Percentiles rank a stretch among this genome's conserved stretches.
phyloP scores from a whole-genome alignment of 108 stramenopile genomes.

The Nitzschia putrida region DNA sequence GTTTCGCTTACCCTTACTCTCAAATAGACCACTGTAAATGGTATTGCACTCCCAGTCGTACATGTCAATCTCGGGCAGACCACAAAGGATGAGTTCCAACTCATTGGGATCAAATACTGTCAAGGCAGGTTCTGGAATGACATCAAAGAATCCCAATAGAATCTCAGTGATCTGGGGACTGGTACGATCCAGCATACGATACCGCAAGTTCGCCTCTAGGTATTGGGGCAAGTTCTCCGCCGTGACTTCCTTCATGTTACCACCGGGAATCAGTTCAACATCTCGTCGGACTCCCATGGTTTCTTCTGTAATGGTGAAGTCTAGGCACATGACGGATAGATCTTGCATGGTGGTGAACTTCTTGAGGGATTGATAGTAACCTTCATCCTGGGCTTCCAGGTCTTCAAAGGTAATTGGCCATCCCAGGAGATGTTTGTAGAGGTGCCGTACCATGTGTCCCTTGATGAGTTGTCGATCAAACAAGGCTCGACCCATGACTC shows the following conservation, averaged over 20 bases:
- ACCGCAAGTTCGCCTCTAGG: constrained; percentile 86
- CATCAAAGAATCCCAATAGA: constrained; percentile 94
- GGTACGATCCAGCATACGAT: constrained; percentile 85
- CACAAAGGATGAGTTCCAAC: constrained; percentile 96
- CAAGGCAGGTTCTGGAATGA: constrained; percentile 92
- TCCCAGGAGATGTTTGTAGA: constrained; percentile 99
- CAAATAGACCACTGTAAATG: constrained; percentile 79
- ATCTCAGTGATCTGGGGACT: constrained; percentile 87
- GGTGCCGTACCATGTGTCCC: constrained; percentile 94
- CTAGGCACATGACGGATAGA: constrained; percentile 84
- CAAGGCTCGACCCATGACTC: constrained; percentile 95
- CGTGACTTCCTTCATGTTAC: constrained; percentile 85
- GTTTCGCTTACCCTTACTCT: constrained; percentile 54
- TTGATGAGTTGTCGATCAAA: constrained; percentile 95
- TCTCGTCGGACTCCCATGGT: constrained; percentile 74
- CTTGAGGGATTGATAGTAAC: constrained; percentile 79
- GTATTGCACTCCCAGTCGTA: constrained; percentile 92
- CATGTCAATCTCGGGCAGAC: constrained; percentile 92
- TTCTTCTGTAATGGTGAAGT: constrained; percentile 94
- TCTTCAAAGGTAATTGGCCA: constrained; percentile 95
- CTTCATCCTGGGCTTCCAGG: constrained; percentile 85
- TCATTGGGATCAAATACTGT: constrained; percentile 96
- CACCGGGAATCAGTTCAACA: constrained; percentile 88
- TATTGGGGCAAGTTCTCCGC: constrained; percentile 93
- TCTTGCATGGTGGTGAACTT: constrained; percentile 64